These are phyloP conservation scores for Coix lacrymajobi DNA, from an alignment of 176 grass and related monocot genomes.

Conservation along the genomic window DNA sequence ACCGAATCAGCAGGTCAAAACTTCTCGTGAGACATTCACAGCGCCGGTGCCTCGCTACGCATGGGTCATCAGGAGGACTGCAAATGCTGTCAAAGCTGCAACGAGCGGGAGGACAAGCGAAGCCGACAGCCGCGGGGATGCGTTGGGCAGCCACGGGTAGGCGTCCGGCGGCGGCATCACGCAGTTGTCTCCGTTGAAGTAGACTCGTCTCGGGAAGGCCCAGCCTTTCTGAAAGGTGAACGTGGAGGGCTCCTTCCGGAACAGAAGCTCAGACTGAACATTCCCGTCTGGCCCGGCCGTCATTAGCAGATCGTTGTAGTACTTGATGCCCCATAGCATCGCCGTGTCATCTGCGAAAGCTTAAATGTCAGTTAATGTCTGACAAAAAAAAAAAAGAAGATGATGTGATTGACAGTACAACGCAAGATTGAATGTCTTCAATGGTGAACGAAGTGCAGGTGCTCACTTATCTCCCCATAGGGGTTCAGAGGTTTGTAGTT, in stretches of 20 bases:
- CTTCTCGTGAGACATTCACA: background rate
- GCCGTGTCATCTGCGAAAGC: slow-evolving; percentile 55
- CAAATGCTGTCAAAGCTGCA: slow-evolving; percentile 7
- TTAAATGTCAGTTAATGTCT: background rate
- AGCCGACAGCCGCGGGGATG: slow-evolving; percentile 20
- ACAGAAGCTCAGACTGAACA: slow-evolving; percentile 80
- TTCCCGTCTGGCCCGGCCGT: slow-evolving; percentile 52
- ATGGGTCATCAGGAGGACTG: slow-evolving; percentile 26
- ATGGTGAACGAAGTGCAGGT: background rate
- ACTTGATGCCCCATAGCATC: slow-evolving; percentile 81
- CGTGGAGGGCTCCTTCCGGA: slow-evolving; percentile 46
- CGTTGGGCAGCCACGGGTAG: slow-evolving; percentile 76
- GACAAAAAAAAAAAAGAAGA: background rate
- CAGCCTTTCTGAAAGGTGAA: slow-evolving; percentile 92
- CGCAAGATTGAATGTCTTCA: background rate
- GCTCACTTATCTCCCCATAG: slow-evolving; percentile 72
- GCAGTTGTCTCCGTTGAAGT: slow-evolving; percentile 89
- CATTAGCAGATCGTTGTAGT: slow-evolving; percentile 48
- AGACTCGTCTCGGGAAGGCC: slow-evolving; percentile 72
- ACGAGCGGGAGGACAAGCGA: slow-evolving; percentile 16
- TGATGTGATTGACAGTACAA: background rate
- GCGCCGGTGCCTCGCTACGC: background rate
- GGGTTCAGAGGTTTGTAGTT: slow-evolving; percentile 56
- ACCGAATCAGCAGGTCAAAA: slow-evolving; percentile 26
- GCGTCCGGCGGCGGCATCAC: slow-evolving; percentile 84